Percentiles rank a stretch among this genome's conserved stretches.
Conservation (phyloP, 75 land plant genomes). For the Picea sitchensis region DNA sequence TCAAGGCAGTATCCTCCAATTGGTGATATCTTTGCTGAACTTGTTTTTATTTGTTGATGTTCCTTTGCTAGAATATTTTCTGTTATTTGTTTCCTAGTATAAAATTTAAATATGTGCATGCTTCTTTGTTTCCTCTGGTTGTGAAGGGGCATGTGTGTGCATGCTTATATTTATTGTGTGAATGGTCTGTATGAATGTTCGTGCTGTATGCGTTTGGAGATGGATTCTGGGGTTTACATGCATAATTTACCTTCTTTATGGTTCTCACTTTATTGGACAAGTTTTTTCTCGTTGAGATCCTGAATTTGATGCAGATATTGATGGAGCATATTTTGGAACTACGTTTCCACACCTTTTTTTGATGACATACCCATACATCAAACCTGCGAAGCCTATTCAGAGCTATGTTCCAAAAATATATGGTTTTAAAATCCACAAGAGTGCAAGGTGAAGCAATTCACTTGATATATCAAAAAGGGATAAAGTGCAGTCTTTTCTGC, state of each 20-base stretch:
- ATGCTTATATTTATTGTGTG: neutral
- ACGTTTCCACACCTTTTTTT: constrained; percentile 69
- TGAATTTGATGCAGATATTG: constrained; percentile 40
- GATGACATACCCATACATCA: constrained; percentile 59
- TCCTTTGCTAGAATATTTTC: too few species aligned
- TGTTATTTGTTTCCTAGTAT: too few species aligned
- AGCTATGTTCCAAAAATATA: constrained; percentile 62
- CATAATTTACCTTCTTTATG: neutral
- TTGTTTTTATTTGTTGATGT: too few species aligned
- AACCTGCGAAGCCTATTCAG: constrained; percentile 54
- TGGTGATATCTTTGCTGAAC: too few species aligned
- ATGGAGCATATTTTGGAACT: constrained; percentile 71
- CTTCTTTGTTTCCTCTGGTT: neutral
- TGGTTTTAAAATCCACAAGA: constrained; percentile 65
- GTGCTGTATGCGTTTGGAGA: too few species aligned
- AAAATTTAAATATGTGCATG: too few species aligned
- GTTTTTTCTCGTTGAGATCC: neutral
- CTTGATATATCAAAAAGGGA: neutral
- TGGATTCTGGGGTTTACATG: too few species aligned
- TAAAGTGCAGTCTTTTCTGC: constrained; percentile 9
- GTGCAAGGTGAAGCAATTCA: constrained; percentile 13
- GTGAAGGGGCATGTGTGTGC: neutral
- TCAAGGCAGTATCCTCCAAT: constrained; percentile 51
- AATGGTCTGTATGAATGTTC: neutral
- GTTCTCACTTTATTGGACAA: neutral